phyloP scores from a whole-genome alignment of 305 asterid genomes.

The Withania somnifera region DNA sequence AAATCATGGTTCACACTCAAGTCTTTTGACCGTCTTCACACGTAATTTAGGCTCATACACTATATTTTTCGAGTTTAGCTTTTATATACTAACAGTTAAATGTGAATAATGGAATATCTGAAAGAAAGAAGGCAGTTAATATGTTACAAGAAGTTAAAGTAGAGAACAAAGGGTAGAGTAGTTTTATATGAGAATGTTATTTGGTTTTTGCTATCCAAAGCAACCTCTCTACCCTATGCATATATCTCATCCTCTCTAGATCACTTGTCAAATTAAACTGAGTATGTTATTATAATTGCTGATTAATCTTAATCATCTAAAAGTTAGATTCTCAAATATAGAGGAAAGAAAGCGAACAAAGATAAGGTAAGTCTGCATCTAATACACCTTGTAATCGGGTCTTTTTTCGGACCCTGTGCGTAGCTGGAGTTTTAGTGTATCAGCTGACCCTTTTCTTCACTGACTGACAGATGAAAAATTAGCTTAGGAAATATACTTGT shows the following conservation, averaged over 20 bases:
- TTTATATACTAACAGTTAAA: too few species aligned
- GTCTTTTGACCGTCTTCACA: not conserved
- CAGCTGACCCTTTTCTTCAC: too few species aligned
- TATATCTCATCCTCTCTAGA: too few species aligned
- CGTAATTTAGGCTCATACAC: not conserved
- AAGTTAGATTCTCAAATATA: not conserved
- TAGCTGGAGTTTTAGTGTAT: too few species aligned
- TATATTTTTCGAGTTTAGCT: not conserved
- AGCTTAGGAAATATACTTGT: not conserved
- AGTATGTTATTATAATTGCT: not conserved
- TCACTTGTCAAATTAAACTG: too few species aligned
- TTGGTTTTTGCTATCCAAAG: not conserved
- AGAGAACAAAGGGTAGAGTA: not conserved
- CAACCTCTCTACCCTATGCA: not conserved
- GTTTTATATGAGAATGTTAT: not conserved
- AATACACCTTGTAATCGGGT: too few species aligned
- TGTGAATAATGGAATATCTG: not conserved
- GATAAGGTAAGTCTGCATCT: too few species aligned
- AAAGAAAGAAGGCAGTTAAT: not conserved
- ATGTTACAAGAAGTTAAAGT: not conserved
- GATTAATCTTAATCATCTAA: not conserved
- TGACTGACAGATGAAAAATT: not conserved
- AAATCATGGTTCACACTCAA: not conserved
- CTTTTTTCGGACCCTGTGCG: too few species aligned
- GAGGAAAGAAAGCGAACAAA: too few species aligned